A percentile compares a stretch with the other conserved stretches of the same genome.
These are phyloP conservation scores for Biscogniauxia sp. DNA, from an alignment of 2,329 filamentous ascomycete genomes.

Conservation along the genomic window DNA sequence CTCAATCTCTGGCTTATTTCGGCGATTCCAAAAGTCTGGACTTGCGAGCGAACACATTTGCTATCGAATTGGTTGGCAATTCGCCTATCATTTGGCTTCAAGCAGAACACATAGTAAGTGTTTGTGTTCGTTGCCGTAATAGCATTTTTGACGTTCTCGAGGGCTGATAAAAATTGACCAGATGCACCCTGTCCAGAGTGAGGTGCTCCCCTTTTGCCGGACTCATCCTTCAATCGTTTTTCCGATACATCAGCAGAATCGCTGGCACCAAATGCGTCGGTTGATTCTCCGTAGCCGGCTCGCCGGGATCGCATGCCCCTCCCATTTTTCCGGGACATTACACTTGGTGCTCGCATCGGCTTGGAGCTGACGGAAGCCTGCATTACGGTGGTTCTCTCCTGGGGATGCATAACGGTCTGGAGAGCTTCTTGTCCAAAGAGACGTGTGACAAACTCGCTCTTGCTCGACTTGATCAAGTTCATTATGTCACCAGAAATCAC, in stretches of 20 bases:
- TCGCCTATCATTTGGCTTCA: constrained; percentile 94
- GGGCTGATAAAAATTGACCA: constrained; percentile 82
- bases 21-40: constrained; percentile 93
- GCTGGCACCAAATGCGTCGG: constrained; percentile 47
- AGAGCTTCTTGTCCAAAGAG: constrained; percentile 96
- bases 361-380: constrained; percentile 96
- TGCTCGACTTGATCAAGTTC: constrained; percentile 85
- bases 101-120: constrained; percentile 91
- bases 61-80: constrained; percentile 99
- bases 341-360: constrained; percentile 86
- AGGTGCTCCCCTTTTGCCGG: constrained; percentile 42
- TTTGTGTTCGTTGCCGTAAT: constrained; percentile 81
- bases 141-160: constrained; percentile 89
- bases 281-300: constrained; percentile 41
- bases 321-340: constrained; percentile 75
- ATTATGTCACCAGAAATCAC: constrained; percentile 94
- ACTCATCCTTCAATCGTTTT: constrained; percentile 21
- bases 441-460: constrained; percentile 82
- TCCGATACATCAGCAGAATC: constrained; percentile 42
- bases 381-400: constrained; percentile 86
- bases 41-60: constrained; percentile 92
- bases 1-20: constrained; percentile 93
- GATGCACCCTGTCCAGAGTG: constrained; percentile 77
- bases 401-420: constrained; percentile 88
- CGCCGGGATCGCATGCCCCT: constrained; percentile 35